A percentile compares a stretch with the other conserved stretches of the same genome.
These are phyloP conservation scores for Sugiyamaella chiloensis DNA, from an alignment of 805 yeast species.

Conservation along the genomic window DNA sequence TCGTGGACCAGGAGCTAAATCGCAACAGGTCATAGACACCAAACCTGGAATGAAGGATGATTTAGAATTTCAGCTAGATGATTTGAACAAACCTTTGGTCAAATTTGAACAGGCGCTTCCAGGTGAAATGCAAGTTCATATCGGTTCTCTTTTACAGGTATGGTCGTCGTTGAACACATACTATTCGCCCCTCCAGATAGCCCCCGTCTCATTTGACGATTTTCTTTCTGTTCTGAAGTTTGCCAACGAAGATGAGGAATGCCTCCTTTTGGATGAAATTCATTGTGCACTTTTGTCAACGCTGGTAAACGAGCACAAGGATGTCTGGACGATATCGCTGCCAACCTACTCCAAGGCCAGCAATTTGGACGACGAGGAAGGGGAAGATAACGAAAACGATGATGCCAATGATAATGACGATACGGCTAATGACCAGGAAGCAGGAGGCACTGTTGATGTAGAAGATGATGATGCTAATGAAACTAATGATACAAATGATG, in stretches of 20 bases:
- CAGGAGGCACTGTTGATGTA: slow-evolving; percentile 24
- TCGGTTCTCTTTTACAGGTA: slow-evolving; percentile 45
- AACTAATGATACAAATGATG: slow-evolving; percentile 22
- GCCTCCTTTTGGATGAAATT: slow-evolving; percentile 59
- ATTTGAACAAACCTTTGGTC: slow-evolving; percentile 11
- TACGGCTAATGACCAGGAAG: slow-evolving; percentile 30
- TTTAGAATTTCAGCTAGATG: not conserved
- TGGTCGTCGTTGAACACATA: slow-evolving; percentile 78
- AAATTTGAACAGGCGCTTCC: slow-evolving; percentile 10
- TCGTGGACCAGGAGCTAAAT: not conserved
- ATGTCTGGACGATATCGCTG: slow-evolving; percentile 34
- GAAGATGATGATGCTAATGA: slow-evolving; percentile 32
- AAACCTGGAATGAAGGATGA: slow-evolving; percentile 6
- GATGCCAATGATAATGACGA: slow-evolving; percentile 31
- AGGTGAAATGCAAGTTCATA: slow-evolving; percentile 11
- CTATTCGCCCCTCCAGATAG: slow-evolving; percentile 59
- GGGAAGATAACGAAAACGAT: slow-evolving; percentile 27
- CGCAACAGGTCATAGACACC: no score
- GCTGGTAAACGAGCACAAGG: slow-evolving; percentile 46
- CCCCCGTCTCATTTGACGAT: slow-evolving; percentile 77
- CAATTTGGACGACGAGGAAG: slow-evolving; percentile 29
- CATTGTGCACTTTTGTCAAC: slow-evolving; percentile 63
- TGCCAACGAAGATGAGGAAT: slow-evolving; percentile 44
- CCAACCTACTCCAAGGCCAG: slow-evolving; percentile 22
- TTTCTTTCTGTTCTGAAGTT: slow-evolving; percentile 56